These are phyloP conservation scores for Arbutus unedo DNA, from an alignment of 148 eudicot genomes.

Conservation along the genomic window DNA sequence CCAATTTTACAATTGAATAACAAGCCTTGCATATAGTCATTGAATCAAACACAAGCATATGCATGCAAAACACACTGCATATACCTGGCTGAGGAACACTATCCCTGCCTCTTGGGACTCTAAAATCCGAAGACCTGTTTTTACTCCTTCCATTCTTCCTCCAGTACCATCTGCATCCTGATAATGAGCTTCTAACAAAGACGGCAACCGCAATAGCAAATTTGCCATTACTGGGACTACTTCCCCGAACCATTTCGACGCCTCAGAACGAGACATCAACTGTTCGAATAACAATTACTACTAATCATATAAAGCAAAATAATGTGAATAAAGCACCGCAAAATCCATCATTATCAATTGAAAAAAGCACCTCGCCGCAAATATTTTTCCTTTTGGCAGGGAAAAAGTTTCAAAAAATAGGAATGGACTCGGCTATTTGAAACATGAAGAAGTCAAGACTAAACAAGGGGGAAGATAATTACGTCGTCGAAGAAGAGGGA, in stretches of 20 bases:
- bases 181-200: conserved; percentile 70
- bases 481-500: conserved; percentile 87
- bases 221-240: conserved; percentile 67
- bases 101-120: conserved; percentile 73
- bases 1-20: background rate
- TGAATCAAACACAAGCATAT: background rate
- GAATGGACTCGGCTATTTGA: no score
- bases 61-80: background rate
- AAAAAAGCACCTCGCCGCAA: no score
- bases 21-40: background rate
- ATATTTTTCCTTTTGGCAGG: no score
- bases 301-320: no score
- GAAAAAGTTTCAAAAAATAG: no score
- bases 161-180: conserved; percentile 36
- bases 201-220: conserved; percentile 58
- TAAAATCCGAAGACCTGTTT: conserved; percentile 68
- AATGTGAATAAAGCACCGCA: background rate
- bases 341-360: background rate
- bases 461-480: background rate
- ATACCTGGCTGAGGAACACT: conserved; percentile 80
- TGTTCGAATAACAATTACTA: conserved; percentile 19
- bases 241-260: conserved; percentile 70
- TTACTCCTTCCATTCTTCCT: conserved; percentile 28
- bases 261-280: conserved; percentile 68
- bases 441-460: background rate